phyloP scores from a whole-genome alignment of 2,329 filamentous ascomycete genomes.

The Diaporthe sp. region DNA sequence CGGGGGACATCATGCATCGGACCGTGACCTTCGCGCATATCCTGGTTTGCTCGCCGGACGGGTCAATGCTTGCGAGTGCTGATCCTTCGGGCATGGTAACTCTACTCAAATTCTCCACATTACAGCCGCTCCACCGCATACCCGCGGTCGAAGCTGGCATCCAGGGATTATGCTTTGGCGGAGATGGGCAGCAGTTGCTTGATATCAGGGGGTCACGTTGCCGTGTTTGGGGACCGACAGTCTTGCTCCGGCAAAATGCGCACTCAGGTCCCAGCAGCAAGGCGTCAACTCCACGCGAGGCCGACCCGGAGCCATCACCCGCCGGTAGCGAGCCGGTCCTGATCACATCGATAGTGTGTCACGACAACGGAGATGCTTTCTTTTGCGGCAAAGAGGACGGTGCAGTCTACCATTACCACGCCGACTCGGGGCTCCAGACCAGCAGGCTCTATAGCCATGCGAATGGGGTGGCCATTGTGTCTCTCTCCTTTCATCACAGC shows the following conservation, averaged over 20 bases:
- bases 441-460: background rate
- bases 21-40: background rate
- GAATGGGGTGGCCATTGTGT: background rate
- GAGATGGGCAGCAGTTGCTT: background rate
- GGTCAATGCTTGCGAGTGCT: background rate
- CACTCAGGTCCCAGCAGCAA: background rate
- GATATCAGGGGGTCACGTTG: background rate
- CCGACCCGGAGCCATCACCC: background rate
- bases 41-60: background rate
- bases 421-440: background rate
- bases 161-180: background rate
- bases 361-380: background rate
- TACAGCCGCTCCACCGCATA: background rate
- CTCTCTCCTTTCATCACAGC: background rate
- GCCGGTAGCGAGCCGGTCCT: background rate
- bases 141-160: background rate
- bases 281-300: background rate
- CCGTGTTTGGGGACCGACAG: background rate
- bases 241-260: background rate
- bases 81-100: background rate
- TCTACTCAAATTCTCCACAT: background rate
- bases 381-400: background rate
- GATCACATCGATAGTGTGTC: background rate
- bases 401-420: background rate
- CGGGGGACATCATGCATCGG: background rate